Conservation (phyloP, 495 filamentous ascomycete genomes). For the Podospora pseudopauciseta region DNA sequence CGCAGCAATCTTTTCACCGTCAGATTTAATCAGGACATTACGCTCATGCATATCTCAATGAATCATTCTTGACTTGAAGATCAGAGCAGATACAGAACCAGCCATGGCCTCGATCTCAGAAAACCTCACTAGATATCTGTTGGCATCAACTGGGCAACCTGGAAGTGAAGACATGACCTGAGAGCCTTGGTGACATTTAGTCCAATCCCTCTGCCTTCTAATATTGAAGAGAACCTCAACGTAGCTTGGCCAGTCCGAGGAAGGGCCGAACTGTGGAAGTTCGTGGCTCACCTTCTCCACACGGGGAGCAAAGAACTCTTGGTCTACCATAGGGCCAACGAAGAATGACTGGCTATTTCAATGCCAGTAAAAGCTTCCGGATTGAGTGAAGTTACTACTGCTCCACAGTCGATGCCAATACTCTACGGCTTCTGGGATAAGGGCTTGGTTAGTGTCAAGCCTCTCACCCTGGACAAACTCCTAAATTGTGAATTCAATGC, state of each 20-base stretch:
- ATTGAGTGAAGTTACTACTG: background rate
- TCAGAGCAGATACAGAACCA: background rate
- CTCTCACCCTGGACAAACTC: background rate
- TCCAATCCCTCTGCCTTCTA: background rate
- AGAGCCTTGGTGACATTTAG: background rate
- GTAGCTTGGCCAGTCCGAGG: background rate
- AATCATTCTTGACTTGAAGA: background rate
- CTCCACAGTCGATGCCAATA: background rate
- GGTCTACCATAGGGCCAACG: conserved; percentile 9
- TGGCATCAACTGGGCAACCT: background rate
- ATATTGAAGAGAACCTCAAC: background rate
- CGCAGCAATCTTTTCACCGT: background rate
- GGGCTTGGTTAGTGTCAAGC: background rate
- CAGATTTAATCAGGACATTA: background rate
- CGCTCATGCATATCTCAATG: conserved; percentile 8
- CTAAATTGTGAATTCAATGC: conserved; percentile 8
- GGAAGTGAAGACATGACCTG: background rate
- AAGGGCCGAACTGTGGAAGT: conserved; percentile 1
- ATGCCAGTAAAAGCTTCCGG: conserved; percentile 12
- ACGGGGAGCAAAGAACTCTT: background rate
- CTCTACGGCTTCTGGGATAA: background rate
- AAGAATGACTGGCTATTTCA: conserved; percentile 1
- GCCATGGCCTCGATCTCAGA: background rate
- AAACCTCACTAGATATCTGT: background rate
- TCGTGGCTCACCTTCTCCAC: background rate